phyloP scores from a whole-genome alignment of 805 yeast species.

The Nakazawaea sp. region DNA sequence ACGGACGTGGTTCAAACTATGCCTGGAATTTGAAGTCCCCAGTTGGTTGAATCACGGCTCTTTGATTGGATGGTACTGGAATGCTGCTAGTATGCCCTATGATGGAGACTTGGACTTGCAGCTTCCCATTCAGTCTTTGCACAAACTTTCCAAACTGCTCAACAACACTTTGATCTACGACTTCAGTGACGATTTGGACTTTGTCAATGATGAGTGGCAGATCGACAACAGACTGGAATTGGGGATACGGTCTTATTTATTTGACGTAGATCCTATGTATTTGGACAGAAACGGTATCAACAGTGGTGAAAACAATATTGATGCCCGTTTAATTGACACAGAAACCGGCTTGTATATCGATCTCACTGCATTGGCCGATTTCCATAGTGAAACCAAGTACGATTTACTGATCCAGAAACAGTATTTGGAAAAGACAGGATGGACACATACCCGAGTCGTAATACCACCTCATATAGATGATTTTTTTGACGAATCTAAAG shows the following conservation, averaged over 20 bases:
- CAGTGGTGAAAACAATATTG: slow-evolving; percentile 45
- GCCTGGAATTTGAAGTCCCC: slow-evolving; percentile 32
- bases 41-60: slow-evolving; percentile 62
- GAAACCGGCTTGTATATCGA: slow-evolving; percentile 57
- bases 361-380: slow-evolving; percentile 46
- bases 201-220: slow-evolving; percentile 45
- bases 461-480: slow-evolving; percentile 6
- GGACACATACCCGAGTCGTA: slow-evolving; percentile 5
- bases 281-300: slow-evolving; percentile 38
- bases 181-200: slow-evolving; percentile 22
- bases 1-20: slow-evolving; percentile 39
- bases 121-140: slow-evolving; percentile 31
- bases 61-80: slow-evolving; percentile 52
- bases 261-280: slow-evolving; percentile 9
- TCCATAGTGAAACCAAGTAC: slow-evolving; percentile 9
- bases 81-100: slow-evolving; percentile 53
- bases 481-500: slow-evolving; percentile 1
- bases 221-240: slow-evolving; percentile 20
- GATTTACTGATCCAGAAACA: slow-evolving; percentile 2
- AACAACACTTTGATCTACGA: slow-evolving; percentile 41
- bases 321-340: slow-evolving; percentile 54
- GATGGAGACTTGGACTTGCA: slow-evolving; percentile 57
- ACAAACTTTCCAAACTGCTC: slow-evolving; percentile 29
- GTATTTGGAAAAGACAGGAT: slow-evolving; percentile 7
- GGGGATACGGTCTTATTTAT: slow-evolving; percentile 19